A percentile compares a stretch with the other conserved stretches of the same genome.
Evolutionary conservation across 352 stramenopile species (phyloP).

Genomic region (Phytophthora gonapodyides): DNA sequence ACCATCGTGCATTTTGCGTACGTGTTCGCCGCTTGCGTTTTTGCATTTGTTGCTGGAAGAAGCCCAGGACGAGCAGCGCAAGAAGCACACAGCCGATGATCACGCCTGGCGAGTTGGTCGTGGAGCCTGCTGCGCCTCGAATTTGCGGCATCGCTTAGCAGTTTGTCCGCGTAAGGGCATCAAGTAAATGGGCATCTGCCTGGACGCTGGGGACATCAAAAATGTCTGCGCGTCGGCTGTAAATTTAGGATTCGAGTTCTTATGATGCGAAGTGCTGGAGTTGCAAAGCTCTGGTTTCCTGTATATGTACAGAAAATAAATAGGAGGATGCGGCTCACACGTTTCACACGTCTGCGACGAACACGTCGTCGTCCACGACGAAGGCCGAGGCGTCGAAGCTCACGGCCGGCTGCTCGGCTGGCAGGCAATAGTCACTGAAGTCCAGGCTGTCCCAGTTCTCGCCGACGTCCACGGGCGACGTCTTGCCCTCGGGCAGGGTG

Average conservation of each 20-base stretch:
- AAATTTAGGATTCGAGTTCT: slow-evolving; percentile 2
- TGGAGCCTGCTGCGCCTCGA: slow-evolving; percentile 31
- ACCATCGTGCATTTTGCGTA: slow-evolving; percentile 9
- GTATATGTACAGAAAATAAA: slow-evolving; percentile 38
- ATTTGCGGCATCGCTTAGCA: slow-evolving; percentile 41
- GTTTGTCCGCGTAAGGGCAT: too few relatives aligned
- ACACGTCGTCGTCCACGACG: slow-evolving; percentile 37
- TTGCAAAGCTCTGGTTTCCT: slow-evolving; percentile 8
- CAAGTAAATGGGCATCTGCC: too few relatives aligned
- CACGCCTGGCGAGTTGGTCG: slow-evolving; percentile 39
- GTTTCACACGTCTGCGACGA: slow-evolving; percentile 42
- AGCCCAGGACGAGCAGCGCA: slow-evolving; percentile 40
- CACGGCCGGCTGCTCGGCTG: slow-evolving; percentile 20
- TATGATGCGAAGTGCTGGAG: not conserved
- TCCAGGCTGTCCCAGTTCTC: slow-evolving; percentile 41
- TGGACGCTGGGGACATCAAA: too few relatives aligned
- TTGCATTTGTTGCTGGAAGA: slow-evolving; percentile 44
- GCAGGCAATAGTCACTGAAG: slow-evolving; percentile 37
- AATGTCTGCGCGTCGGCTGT: too few relatives aligned
- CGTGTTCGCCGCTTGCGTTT: slow-evolving; percentile 32
- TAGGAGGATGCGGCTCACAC: slow-evolving; percentile 34
- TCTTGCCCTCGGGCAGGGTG: slow-evolving; percentile 32
- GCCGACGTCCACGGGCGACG: slow-evolving; percentile 45
- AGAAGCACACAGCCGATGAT: slow-evolving; percentile 49
- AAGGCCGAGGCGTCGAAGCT: slow-evolving; percentile 33